Base-by-base conservation (phyloP, 805 yeast genomes). In the Starmerella potacharoeniae region DNA sequence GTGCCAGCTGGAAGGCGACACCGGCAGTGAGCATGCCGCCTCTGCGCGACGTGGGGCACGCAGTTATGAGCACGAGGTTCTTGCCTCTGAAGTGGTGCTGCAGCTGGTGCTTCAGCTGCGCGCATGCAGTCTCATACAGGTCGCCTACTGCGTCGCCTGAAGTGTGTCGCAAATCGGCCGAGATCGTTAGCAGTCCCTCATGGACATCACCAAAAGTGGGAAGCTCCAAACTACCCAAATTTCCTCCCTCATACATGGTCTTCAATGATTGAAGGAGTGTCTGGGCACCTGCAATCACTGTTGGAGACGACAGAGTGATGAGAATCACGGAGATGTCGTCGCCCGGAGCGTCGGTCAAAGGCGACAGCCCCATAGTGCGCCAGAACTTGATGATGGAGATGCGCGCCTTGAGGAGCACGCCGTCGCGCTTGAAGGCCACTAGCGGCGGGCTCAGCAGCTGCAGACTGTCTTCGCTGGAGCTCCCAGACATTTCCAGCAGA, bases 381-480 rank as follows among this genome's bases (percentile, higher is more conserved):
- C 75, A 72, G 55, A 72, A 72, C 30, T 72, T 53, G 16, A 73
- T 53, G 10, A 71, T 68, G 0, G 74, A 65, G 0, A 73, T 67
- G 16, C 70, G 60, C 0, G 72, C 72, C 50, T 68, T 68, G 33
- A 70, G 56, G 4, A 42, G 51, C 29, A 65, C 63, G 14, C 64
- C 63, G 36, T 61, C 62, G 6, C 71, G 58, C 49, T 53, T 49
- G 11, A 69, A 59, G 2, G 64, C 54, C 42, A 64, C 66, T 31
- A 62, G 62, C 4, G 72, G 72, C 6, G 71, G 69, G 17, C 63
- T 61, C 49, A 64, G 53, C 9, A 62, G 59, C 36, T 62, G 62
- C 22, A 59, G 28, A 4, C 22, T 13, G 34, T 48, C 43, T 10
- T 29, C 29, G n/a, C 28, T 9, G 16, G 42, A 22, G 14, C 13